These are phyloP conservation scores for Litchi chinensis DNA, from an alignment of 345 rosid species.

Conservation along the genomic window DNA sequence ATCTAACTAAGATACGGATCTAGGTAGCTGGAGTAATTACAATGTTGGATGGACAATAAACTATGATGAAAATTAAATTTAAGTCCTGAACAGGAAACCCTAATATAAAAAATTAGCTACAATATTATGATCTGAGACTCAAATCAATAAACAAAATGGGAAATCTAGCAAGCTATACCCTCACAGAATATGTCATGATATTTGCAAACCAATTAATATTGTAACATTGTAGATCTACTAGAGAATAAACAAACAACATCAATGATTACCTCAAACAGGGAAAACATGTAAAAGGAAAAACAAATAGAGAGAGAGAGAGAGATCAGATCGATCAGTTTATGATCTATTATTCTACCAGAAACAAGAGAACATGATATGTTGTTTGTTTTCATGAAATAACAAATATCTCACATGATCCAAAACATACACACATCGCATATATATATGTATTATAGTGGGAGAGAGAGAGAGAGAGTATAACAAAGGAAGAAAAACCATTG, in stretches of 20 bases:
- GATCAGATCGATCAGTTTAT: background rate
- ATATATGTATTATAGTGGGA: too few species aligned
- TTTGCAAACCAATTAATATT: too few species aligned
- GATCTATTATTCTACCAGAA: too few species aligned
- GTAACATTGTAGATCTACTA: background rate
- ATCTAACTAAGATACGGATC: too few species aligned
- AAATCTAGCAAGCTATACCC: background rate
- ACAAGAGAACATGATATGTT: too few species aligned
- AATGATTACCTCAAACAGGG: too few species aligned
- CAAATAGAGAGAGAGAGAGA: background rate
- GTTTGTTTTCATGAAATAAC: too few species aligned
- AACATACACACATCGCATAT: background rate
- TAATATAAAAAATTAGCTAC: background rate
- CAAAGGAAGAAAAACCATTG: background rate
- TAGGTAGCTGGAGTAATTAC: too few species aligned
- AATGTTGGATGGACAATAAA: background rate
- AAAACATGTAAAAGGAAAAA: too few species aligned
- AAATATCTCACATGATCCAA: too few species aligned
- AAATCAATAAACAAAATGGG: background rate
- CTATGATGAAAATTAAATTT: background rate
- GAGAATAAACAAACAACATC: background rate
- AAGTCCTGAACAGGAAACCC: background rate
- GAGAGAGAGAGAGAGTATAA: too few species aligned
- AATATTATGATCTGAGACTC: background rate
- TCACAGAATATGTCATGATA: background rate